Conservation (phyloP, 2,329 filamentous ascomycete species). For the Apiospora saccharicola region DNA sequence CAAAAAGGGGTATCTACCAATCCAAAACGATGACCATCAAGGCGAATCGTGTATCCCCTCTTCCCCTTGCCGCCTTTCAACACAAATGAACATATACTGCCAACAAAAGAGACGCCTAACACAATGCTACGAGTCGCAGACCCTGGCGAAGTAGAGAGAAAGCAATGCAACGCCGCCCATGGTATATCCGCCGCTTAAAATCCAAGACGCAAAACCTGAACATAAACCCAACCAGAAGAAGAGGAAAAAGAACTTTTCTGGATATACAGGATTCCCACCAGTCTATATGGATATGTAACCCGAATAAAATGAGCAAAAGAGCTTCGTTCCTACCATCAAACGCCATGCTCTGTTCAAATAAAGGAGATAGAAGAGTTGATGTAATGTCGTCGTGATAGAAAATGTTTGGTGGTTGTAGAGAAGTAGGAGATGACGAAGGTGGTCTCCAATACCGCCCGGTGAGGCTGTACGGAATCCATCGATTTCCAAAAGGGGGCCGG, state of each 20-base stretch:
- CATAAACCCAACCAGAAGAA: not conserved
- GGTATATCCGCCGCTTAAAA: conserved; percentile 29
- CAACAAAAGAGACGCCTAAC: conserved; percentile 19
- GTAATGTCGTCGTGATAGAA: not conserved
- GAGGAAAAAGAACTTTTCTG: not conserved
- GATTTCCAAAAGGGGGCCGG: too few species aligned
- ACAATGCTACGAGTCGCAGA: conserved; percentile 32
- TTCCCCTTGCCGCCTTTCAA: conserved; percentile 18
- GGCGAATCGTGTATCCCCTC: conserved; percentile 28
- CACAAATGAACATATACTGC: conserved; percentile 25
- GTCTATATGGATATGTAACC: conserved; percentile 14
- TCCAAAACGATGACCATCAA: conserved; percentile 33
- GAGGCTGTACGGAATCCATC: not conserved
- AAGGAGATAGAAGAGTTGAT: not conserved
- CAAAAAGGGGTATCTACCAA: conserved; percentile 26
- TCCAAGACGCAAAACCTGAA: not conserved
- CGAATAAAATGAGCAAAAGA: conserved; percentile 1
- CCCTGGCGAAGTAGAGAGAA: conserved; percentile 24
- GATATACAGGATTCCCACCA: conserved; percentile 14
- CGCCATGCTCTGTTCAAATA: conserved; percentile 6
- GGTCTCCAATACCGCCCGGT: not conserved
- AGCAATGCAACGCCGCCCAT: conserved; percentile 20
- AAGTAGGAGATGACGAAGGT: not conserved
- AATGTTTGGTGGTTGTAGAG: not conserved
- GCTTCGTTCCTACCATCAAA: conserved; percentile 15